Base-by-base conservation (phyloP, 2,329 filamentous ascomycete genomes). In the Diplodia corticola region DNA sequence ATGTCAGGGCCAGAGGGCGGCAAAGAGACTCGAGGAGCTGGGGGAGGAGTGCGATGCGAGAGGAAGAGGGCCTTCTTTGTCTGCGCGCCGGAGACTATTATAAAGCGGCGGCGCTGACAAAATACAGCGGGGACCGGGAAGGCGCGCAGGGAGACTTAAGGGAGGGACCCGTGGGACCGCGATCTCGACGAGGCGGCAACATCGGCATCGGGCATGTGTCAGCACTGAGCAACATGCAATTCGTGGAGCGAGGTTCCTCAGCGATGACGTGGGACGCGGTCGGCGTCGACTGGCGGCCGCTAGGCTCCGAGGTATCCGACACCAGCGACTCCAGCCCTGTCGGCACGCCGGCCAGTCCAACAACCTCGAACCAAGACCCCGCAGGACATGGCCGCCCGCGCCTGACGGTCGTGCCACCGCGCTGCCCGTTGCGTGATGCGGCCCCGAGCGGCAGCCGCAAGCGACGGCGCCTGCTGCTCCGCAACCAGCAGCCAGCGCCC, bases 191-290 rank as follows among this genome's bases (percentile, higher is more conserved):
- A 37, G 24, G 35, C 35, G 51, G 50, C 37, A 55, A 13, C 13
- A 49, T 48, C 51, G 50, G 63, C 49, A 54, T 46, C 49, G 50
- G 33, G 35, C 24, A 49, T 53, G 50, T 49, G 53, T 64, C 53
- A 55, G 63, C 51, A 49, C 26, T 26, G 37, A n/a, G n/a, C n/a
- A 28, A 37, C 50, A 40, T 24, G 48, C 17, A 48, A 57, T 55
- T 24, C 4, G 35, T 40, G 20, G 35, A 28, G n/a, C 24, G 51
- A 64, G 54, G 63, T 55, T 55, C 49, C 50, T 64, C 63, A 50
- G 24, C 44, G n/a, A 65, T 65, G 63, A 65, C 63, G 63, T 65
- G 63, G 26, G 51, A 33, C n/a, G 55, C 37, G 37, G 26, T 20
- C 53, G 53, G 51, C 51, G 30, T 28, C 51, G 28, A 22, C 51